Evolutionary conservation across 192 early-diverging fungal genomes (phyloP), one percentile per base, ranked within the genome.

Genomic region (Coemansia sp.): DNA sequence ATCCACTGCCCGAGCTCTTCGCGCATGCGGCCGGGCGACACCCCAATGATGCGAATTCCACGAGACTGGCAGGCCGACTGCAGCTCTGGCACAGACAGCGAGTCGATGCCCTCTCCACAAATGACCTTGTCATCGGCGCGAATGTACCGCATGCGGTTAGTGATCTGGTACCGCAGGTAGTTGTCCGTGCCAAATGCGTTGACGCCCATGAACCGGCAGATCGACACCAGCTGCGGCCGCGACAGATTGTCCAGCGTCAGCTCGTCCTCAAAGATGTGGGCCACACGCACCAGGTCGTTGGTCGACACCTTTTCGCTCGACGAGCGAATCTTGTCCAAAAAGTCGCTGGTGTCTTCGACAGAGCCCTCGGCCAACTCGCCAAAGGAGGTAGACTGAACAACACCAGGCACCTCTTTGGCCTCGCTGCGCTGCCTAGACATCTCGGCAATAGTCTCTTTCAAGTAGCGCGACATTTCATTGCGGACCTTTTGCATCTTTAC

Each of bases 161-260:
- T 89, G 69, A 98, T 94, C 77, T 93, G 93, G 82, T 93, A 91
- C 61, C 93, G 89, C 62, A 98, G 86, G 72, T 93, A 95, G 56
- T 93, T 90, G 82, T 98, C 96, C n/a, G 94, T 95, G 37, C 96
- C 96, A 76, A 97, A 98, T n/a, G 93, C 90, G 57, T 94, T 95
- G 62, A 96, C 85, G 64, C 89, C 89, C 94, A 98, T 94, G 84
- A 93, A 98, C 59, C 92, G 88, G 70, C 91, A 92, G 89, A 98
- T 95, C 76, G 89, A 91, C 35, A 95, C 93, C 20, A 98, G 87
- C 80, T 98, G 96, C 36, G 94, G 95, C 37, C 95, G 87, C 37
- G 94, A 92, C 76, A 98, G 73, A 65, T 93, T 94, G 76, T 93
- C 94, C 65, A 98, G 85, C 0, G 94, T 97, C 61, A 95, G 82